Base-by-base conservation (phyloP, 2,329 filamentous ascomycete genomes). In the Apiospora pterosperma region DNA sequence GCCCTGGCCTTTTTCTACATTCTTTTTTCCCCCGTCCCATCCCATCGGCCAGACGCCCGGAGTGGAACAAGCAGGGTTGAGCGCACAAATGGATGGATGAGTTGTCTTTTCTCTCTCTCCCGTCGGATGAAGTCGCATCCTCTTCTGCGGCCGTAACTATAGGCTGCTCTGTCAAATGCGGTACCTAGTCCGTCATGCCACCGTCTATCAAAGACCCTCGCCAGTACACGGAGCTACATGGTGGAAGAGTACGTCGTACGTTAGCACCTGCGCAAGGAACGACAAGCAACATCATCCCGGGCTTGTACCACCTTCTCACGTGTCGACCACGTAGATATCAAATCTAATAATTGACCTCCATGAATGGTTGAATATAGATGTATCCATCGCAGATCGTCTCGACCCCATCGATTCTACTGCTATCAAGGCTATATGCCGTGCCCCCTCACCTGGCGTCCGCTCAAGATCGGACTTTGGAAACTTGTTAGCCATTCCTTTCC, bases 41-140 rank as follows among this genome's bases (percentile, higher is more conserved):
- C 59, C 34, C 21, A 36, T 41, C 59, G 25, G 59, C 36, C 38
- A 39, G 59, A 60, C 31, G 59, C 7, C 59, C 59, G 38, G 59
- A 55, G 48, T 55, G 48, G 28, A 55, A 55, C 48, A 34, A n/a
- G n/a, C 59, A 25, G 60, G 28, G 62, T 63, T 59, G 25, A 41
- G 55, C 42, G 52, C 59, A 63, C 36, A 59, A 67, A 65, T 39
- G n/a, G n/a, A n/a, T n/a, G 16, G 48, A 55, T 55, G 44, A 31
- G 25, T 52, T 52, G 44, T 52, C 25, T 25, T 31, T 16, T 31
- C 16, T 19, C 44, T 31, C 25, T 31, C 16, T 19, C 44, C 25
- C 21, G n/a, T 28, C 48, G 25, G 28, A 19, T 55, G 48, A 34
- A 12, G 48, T 55, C 28, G 28, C 48, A 55, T 55, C 28, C 48